Evolutionary conservation across 2,329 filamentous ascomycete species (phyloP), one percentile per base, ranked within the genome.

Genomic region (Neonectria magnoliae): DNA sequence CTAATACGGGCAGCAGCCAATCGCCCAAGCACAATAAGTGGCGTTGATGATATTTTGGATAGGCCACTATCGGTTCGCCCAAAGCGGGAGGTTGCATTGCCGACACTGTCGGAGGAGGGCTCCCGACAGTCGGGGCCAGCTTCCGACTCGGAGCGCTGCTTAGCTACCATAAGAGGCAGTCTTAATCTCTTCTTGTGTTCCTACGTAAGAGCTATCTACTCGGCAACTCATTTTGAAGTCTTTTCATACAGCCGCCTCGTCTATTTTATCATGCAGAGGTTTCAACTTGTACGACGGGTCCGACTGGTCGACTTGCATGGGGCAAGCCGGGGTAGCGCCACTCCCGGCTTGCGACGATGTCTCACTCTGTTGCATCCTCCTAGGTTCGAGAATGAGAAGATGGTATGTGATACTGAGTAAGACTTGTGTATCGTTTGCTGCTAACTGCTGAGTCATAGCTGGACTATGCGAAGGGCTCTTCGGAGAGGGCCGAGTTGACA

Each of bases 331-430:
- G 16, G 22, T n/a, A 55, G 33, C 13, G 25, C 27, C 5, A 22
- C 50, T 6, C 41, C 64, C 9, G 52, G 61, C 25, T 1, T 47
- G 9, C 33, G 53, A 14, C 55, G 69, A 10, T 29, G 53, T 4
- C n/a, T 71, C 4, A 69, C 54, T 9, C 57, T 71, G 0, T 70
- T 65, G 68, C 61, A 57, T 10, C 69, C 68, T 38, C 69, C 69
- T 0, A 70, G 62, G 25, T 71, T 71, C 16, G 64, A 71, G 5
- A 71, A 71, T 57, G 69, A 71, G 36, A 71, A 71, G 33, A 66
- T 71, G 57, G 69, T 68, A 61, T 2, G n/a, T 3, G 0, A 16
- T 5, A 1, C 13, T 5, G 3, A 16, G 8, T n/a, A 0, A n/a
- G 5, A 16, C 14, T n/a, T 13, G 14, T 38, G 16, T 7, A 8